These are phyloP conservation scores for Datisca glomerata DNA, from an alignment of 306 rosid genomes.

Conservation along the genomic window DNA sequence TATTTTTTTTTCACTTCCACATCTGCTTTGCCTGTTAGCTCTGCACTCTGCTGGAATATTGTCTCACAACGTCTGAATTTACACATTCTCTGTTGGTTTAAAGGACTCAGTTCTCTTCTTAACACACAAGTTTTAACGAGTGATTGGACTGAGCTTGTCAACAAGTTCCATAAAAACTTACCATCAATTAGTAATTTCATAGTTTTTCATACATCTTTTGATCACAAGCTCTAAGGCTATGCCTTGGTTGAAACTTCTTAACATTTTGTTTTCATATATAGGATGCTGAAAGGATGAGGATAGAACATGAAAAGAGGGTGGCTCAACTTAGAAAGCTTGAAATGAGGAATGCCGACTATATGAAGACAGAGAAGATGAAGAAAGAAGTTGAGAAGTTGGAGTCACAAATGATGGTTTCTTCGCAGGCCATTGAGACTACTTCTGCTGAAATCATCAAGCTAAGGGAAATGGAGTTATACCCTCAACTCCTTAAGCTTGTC, in stretches of 20 bases:
- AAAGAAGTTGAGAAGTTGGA: constrained; percentile 86
- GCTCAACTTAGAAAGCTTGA: constrained; percentile 62
- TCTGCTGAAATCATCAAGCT: constrained; percentile 73
- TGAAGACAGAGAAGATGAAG: constrained; percentile 80
- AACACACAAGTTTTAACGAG: no score
- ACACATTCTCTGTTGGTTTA: no score
- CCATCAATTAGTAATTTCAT: no score
- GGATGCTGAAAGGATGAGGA: constrained; percentile 63
- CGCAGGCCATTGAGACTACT: constrained; percentile 82
- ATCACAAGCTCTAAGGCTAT: no score
- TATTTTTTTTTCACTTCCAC: constrained; percentile 12
- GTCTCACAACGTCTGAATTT: no score
- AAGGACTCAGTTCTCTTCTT: no score
- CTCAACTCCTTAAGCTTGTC: constrained; percentile 76
- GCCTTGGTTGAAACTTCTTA: no score
- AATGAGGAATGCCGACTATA: constrained; percentile 74
- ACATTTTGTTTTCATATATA: no score
- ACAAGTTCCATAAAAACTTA: no score
- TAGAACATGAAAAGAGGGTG: constrained; percentile 68
- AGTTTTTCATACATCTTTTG: no score
- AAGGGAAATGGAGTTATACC: constrained; percentile 76
- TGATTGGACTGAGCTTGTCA: no score
- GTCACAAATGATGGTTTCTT: constrained; percentile 87
- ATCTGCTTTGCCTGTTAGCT: constrained; percentile 7
- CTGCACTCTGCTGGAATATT: constrained; percentile 7